phyloP scores from a whole-genome alignment of 768 basidiomycete genomes.

The Pisolithus tinctorius region DNA sequence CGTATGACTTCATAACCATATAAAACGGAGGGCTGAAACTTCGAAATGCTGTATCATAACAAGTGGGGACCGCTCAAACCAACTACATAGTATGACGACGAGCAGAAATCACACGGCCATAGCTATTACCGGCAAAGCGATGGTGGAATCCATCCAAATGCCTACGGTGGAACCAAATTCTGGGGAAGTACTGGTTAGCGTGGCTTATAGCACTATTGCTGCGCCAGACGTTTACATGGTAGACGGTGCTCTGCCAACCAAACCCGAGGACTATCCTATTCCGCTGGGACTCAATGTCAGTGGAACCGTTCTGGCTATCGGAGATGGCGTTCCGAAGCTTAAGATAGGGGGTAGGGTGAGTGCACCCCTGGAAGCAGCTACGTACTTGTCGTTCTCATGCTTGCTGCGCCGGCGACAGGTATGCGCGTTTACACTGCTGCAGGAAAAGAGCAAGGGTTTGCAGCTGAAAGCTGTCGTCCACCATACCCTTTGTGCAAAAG shows the following conservation, averaged over 20 bases:
- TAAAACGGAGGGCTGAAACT: neutral
- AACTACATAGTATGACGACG: neutral
- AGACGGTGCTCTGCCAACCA: conserved; percentile 28
- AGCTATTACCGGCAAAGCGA: conserved; percentile 30
- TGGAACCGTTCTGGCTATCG: conserved; percentile 34
- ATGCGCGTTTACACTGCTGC: conserved; percentile 22
- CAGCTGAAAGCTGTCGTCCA: conserved; percentile 33
- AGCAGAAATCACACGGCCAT: conserved; percentile 35
- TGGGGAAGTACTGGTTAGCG: conserved; percentile 36
- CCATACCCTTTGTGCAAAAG: conserved; percentile 31
- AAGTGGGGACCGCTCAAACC: neutral
- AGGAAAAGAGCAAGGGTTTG: conserved; percentile 24
- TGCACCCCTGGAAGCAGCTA: neutral
- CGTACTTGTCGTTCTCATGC: neutral
- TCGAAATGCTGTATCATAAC: neutral
- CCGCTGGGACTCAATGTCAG: conserved; percentile 33
- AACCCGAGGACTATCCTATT: conserved; percentile 25
- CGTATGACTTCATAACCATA: neutral
- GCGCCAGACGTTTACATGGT: conserved; percentile 35
- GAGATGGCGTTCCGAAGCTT: conserved; percentile 27
- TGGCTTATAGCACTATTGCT: conserved; percentile 34
- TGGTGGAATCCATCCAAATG: conserved; percentile 31
- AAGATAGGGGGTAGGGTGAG: conserved; percentile 35
- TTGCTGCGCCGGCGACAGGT: conserved; percentile 13
- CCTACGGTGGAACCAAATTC: conserved; percentile 28